Conservation (phyloP, 2,329 filamentous ascomycete genomes). For the Neocatenulostroma microsporum region DNA sequence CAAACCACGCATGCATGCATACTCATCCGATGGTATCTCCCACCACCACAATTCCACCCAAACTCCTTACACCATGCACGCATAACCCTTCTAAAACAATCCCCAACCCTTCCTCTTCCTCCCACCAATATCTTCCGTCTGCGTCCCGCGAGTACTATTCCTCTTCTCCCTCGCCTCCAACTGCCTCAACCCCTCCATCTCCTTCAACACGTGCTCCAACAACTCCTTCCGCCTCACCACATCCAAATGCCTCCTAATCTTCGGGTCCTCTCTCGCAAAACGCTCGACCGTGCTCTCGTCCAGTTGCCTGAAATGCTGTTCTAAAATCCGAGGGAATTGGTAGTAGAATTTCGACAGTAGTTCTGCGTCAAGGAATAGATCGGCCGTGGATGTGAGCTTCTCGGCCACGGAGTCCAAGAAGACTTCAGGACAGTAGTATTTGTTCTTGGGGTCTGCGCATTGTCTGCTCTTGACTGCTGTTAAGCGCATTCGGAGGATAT, state of each 20-base stretch:
- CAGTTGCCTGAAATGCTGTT: slow-evolving; percentile 67
- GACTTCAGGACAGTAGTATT: slow-evolving; percentile 93
- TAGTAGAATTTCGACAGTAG: slow-evolving; percentile 96
- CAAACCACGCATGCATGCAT: no score
- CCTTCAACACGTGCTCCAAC: slow-evolving; percentile 83
- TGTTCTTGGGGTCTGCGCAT: slow-evolving; percentile 74
- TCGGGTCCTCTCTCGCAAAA: slow-evolving; percentile 89
- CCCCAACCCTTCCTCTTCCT: slow-evolving; percentile 28
- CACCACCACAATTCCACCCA: no score
- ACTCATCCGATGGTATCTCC: no score
- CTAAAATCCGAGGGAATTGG: slow-evolving; percentile 85
- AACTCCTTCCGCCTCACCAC: slow-evolving; percentile 88
- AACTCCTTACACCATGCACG: no score
- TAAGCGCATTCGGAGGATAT: slow-evolving; percentile 84
- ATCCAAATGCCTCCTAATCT: slow-evolving; percentile 80
- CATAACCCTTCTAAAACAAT: slow-evolving; percentile 20
- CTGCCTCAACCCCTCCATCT: slow-evolving; percentile 86
- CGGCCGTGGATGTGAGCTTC: slow-evolving; percentile 88
- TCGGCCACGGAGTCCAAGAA: slow-evolving; percentile 97
- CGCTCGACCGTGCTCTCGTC: slow-evolving; percentile 69
- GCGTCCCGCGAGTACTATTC: slow-evolving; percentile 33
- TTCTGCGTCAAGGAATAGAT: slow-evolving; percentile 95
- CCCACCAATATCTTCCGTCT: slow-evolving; percentile 19
- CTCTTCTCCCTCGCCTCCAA: slow-evolving; percentile 68
- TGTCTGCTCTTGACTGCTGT: slow-evolving; percentile 83